Conservation (phyloP, 208 protist species). For the Crithidia brevicula region DNA sequence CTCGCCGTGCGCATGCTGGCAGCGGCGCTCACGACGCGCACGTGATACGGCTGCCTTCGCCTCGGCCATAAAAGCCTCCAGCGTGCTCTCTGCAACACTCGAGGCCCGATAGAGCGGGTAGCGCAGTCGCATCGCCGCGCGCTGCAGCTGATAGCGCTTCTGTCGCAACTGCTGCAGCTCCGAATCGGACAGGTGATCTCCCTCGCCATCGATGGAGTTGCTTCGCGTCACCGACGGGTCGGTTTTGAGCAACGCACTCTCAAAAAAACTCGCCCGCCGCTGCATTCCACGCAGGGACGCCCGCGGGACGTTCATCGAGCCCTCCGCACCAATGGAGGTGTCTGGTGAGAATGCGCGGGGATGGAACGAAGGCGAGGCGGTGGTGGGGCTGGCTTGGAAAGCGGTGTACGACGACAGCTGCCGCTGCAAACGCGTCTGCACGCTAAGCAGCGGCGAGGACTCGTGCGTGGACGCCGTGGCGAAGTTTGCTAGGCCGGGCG, state of each 20-base stretch:
- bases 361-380: not conserved
- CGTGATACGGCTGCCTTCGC: slow-evolving; percentile 18
- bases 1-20: no score
- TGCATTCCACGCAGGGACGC: not conserved
- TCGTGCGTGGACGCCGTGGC: not conserved
- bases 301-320: not conserved
- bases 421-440: slow-evolving; percentile 3
- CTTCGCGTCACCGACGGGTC: slow-evolving; percentile 5
- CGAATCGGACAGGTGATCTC: slow-evolving; percentile 14
- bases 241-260: slow-evolving; percentile 21
- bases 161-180: slow-evolving; percentile 12
- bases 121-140: slow-evolving; percentile 7
- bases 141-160: slow-evolving; percentile 22
- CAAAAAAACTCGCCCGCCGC: slow-evolving; percentile 34
- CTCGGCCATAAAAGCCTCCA: slow-evolving; percentile 37
- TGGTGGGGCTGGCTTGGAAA: slow-evolving; percentile 7
- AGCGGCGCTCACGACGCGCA: not conserved
- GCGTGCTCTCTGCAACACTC: slow-evolving; percentile 75
- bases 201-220: not conserved
- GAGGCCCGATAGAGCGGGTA: slow-evolving; percentile 76
- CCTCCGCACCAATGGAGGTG: not conserved
- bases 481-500: not conserved
- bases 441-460: slow-evolving; percentile 5
- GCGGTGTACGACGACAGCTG: slow-evolving; percentile 16
- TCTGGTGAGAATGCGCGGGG: not conserved